These are phyloP conservation scores for Staphylotrichum tortipilum DNA, from an alignment of 495 filamentous ascomycete species.

Conservation along the genomic window DNA sequence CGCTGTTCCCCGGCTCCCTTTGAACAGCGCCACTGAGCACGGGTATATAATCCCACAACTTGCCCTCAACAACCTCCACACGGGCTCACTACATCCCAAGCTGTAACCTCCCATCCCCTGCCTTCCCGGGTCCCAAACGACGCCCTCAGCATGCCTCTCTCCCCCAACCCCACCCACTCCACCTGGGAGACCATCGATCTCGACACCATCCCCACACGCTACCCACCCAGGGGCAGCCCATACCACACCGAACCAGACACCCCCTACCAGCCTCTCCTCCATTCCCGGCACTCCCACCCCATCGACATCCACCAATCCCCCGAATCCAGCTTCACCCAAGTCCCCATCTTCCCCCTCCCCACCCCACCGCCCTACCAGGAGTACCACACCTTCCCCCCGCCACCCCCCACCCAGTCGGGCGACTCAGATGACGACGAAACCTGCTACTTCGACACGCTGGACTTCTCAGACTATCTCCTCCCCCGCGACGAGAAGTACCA, in stretches of 20 bases:
- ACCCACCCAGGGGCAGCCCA: background rate
- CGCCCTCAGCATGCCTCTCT: background rate
- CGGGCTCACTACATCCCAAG: too few species aligned
- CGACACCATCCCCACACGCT: background rate
- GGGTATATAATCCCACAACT: too few species aligned
- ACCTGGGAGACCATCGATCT: background rate
- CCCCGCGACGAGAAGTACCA: background rate
- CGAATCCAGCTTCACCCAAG: background rate
- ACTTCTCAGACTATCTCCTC: background rate
- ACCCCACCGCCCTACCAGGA: background rate
- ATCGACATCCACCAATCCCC: background rate
- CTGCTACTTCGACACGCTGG: background rate
- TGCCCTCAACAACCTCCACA: too few species aligned
- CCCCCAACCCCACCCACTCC: background rate
- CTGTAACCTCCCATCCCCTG: too few species aligned
- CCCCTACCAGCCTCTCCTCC: background rate
- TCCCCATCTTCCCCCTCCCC: background rate
- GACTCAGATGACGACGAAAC: background rate
- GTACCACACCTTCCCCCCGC: background rate
- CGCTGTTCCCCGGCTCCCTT: too few species aligned
- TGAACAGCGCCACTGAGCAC: too few species aligned
- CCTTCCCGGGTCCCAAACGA: too few species aligned
- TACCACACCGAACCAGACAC: background rate
- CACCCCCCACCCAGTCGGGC: background rate
- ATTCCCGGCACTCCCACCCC: background rate